phyloP scores from a whole-genome alignment of 2,329 filamentous ascomycete species.

The Aspergillus puulaauensis region DNA sequence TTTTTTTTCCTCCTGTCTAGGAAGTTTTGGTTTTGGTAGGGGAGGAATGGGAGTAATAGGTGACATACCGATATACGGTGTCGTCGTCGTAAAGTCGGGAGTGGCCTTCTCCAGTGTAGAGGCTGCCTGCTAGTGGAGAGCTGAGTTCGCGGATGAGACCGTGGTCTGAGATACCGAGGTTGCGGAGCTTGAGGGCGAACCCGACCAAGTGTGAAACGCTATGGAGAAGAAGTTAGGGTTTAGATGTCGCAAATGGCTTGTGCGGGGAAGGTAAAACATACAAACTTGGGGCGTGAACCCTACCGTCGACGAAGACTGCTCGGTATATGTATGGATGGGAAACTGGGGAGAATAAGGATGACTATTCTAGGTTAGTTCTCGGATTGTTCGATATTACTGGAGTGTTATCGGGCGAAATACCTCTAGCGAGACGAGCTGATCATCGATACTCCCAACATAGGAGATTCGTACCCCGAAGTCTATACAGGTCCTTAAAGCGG shows the following conservation, averaged over 20 bases:
- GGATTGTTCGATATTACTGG: background rate
- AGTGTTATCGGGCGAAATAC: constrained; percentile 44
- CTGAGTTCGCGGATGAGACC: constrained; percentile 89
- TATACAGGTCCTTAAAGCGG: constrained; percentile 71
- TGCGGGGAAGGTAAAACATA: constrained; percentile 34
- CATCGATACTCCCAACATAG: constrained; percentile 92
- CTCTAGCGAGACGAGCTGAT: constrained; percentile 92
- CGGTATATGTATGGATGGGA: constrained; percentile 92
- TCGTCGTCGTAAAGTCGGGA: constrained; percentile 89
- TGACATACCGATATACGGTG: constrained; percentile 71
- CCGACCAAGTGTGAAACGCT: constrained; percentile 85
- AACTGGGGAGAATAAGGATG: constrained; percentile 80
- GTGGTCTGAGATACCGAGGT: constrained; percentile 89
- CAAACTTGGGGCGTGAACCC: constrained; percentile 91
- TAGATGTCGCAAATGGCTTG: background rate
- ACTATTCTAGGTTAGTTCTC: constrained; percentile 44
- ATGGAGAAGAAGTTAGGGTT: constrained; percentile 11
- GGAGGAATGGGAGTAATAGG: too few relatives aligned
- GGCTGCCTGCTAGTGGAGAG: constrained; percentile 79
- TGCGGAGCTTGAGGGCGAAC: constrained; percentile 89
- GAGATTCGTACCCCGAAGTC: constrained; percentile 79
- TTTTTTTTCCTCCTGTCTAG: background rate
- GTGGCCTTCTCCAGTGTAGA: constrained; percentile 91
- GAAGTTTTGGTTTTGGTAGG: too few relatives aligned
- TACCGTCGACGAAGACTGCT: constrained; percentile 92